Evolutionary conservation across 306 rosid species (phyloP), one percentile per base, ranked within the genome.

Genomic region (Fagus crenata): DNA sequence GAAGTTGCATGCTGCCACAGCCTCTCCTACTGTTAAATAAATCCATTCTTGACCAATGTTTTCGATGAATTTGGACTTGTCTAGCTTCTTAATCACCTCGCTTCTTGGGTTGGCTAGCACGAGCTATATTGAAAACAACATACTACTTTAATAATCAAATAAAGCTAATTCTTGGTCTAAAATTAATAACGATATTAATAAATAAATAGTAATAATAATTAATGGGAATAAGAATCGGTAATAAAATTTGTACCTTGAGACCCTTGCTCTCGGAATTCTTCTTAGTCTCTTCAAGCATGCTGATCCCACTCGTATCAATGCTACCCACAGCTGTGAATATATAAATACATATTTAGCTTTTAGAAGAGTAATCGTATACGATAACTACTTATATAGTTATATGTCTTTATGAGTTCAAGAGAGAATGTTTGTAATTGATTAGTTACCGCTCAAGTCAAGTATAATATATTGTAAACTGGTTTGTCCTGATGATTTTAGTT

Each of bases 251-350:
- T 5, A 96, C 99, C 87, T 91, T 89, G 15, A 86, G 90, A 14
- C 88, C 98, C 79, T 89, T 91, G 85, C 99, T 91, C 0, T 92
- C 96, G n/a, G 84, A 64, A 41, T 78, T 74, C 87, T 92, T 92
- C 81, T 86, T 92, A 55, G 86, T 81, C 86, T 96, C 99, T 61
- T 96, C 98, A 83, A 96, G 78, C 99, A 91, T 92, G 88, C 98
- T 92, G 72, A 96, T 86, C 68, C 99, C 99, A 83, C 99, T 96
- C 2, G 99, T 92, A 78, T 96, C 99, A n/a, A 96, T 92, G 85
- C 93, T 92, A 33, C 90, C 96, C 78, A 96, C 92, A 79, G 97
- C 99, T 96, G 89, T 59, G 81, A 22, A 73, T 80, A 11, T 43
- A 58, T 59, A 56, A 69, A 2, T 1, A 40, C 59, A 70, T 67